Evolutionary conservation across 1,284 basidiomycete genomes (phyloP).

Genomic region (Cerrena zonata): DNA sequence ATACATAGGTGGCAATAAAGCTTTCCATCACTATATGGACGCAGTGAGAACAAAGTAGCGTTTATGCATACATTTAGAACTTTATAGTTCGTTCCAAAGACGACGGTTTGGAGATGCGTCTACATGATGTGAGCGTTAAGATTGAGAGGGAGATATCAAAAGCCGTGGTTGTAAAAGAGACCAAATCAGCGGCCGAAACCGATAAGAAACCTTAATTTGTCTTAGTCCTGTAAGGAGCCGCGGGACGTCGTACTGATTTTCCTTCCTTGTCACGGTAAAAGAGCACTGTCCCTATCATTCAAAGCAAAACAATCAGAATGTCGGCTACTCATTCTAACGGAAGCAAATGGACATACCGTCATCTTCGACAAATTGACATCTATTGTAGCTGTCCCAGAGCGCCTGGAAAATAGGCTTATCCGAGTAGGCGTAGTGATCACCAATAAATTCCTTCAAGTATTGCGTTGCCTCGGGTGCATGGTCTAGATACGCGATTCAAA

Average conservation of each 20-base stretch:
- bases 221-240: background rate
- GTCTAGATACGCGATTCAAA: conserved; percentile 21
- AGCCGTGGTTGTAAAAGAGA: no score
- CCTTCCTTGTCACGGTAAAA: conserved; percentile 65
- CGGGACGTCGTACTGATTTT: background rate
- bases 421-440: conserved; percentile 46
- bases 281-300: conserved; percentile 38
- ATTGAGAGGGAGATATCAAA: no score
- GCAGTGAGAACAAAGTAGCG: no score
- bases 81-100: no score
- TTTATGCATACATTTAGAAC: no score
- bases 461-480: conserved; percentile 48
- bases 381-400: conserved; percentile 54
- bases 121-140: no score
- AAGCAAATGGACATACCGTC: conserved; percentile 24
- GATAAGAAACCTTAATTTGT: no score
- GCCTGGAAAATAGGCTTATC: conserved; percentile 45
- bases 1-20: no score
- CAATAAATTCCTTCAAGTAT: conserved; percentile 46
- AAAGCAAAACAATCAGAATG: conserved; percentile 18
- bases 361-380: conserved; percentile 69
- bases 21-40: no score
- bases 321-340: background rate
- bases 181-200: no score
- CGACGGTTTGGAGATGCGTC: no score